Evolutionary conservation across 352 stramenopile species (phyloP), one percentile per base, ranked within the genome.

Genomic region (Pythium oligandrum): DNA sequence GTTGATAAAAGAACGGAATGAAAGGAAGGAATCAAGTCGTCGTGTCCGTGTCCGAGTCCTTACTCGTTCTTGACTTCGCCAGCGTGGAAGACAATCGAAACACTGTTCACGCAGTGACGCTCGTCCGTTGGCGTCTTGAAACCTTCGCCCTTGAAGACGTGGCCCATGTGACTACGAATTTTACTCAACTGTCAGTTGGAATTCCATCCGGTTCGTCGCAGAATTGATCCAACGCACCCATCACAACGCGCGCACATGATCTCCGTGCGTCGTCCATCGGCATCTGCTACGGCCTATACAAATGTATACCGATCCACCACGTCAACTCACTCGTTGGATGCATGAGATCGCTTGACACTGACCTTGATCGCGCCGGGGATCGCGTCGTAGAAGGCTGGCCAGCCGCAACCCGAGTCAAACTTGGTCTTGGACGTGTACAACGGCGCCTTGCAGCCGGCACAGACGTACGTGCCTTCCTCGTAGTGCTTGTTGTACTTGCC

Each of bases 401-500:
- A 96, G 61, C 88, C 88, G 55, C 86, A 96, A 48, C 86, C 86
- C 39, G 84, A 95, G 63, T 96, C 83, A 44, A 96, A 96, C 68
- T 96, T 96, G 59, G 79, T 87, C 51, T 68, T 79, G 57, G 84
- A 93, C 59, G 73, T 93, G 71, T 96, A 96, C 42, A 96, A 53
- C 40, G 86, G 84, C 10, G 79, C 78, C 63, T 92, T 91, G 69
- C 88, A 96, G 38, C 81, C 86, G 6, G 84, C 83, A 59, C 88
- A 96, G 1, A 90, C 70, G 71, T 95, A 96, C 51, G 86, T 87
- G 50, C 88, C 88, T 12, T 88, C 70, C 31, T 93, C 68, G 51
- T 84, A 81, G 67, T 88, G 70, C 61, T 96, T 95, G 73, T 95
- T 90, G 71, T 95, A 96, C 71, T 91, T 75, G 64, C 87, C 88